A percentile compares a stretch with the other conserved stretches of the same genome.
Evolutionary conservation across 1,284 basidiomycete species (phyloP).

Genomic region (Heterobasidion parviporum): DNA sequence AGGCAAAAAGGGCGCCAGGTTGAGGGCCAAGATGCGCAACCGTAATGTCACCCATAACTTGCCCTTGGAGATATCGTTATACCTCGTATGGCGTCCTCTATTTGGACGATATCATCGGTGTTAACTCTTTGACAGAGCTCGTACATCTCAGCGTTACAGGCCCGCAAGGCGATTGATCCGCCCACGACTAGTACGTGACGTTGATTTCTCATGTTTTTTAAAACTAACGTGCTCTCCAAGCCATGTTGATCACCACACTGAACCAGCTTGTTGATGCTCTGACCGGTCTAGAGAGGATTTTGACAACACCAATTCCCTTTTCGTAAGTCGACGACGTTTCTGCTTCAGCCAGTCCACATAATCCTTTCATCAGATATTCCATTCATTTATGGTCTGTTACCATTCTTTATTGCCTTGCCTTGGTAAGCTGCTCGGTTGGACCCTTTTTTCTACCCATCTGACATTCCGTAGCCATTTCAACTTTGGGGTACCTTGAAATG

Average conservation of each 20-base stretch:
- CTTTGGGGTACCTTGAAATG: constrained; percentile 52
- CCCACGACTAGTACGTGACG: constrained; percentile 50
- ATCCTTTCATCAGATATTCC: constrained; percentile 39
- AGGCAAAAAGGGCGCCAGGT: constrained; percentile 49
- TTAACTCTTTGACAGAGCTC: constrained; percentile 37
- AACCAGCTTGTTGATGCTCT: constrained; percentile 59
- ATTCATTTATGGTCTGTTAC: constrained; percentile 61
- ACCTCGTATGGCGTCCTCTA: constrained; percentile 36
- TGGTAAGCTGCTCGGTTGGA: constrained; percentile 28
- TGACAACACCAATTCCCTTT: constrained; percentile 77
- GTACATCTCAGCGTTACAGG: constrained; percentile 55
- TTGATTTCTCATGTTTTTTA: not conserved
- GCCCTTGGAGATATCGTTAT: constrained; percentile 67
- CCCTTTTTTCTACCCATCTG: not conserved
- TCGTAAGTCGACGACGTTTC: constrained; percentile 31
- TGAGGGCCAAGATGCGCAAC: constrained; percentile 40
- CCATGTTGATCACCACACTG: constrained; percentile 41
- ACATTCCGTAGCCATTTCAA: constrained; percentile 51
- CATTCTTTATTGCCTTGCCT: constrained; percentile 44
- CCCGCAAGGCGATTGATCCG: constrained; percentile 52
- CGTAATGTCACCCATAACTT: constrained; percentile 53
- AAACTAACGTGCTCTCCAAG: constrained; percentile 22
- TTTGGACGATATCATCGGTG: not conserved
- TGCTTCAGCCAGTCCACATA: not conserved
- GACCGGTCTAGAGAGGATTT: constrained; percentile 65